Evolutionary conservation across 192 early-diverging fungal genomes (phyloP), one percentile per base, ranked within the genome.

Genomic region (Coemansia sp.): DNA sequence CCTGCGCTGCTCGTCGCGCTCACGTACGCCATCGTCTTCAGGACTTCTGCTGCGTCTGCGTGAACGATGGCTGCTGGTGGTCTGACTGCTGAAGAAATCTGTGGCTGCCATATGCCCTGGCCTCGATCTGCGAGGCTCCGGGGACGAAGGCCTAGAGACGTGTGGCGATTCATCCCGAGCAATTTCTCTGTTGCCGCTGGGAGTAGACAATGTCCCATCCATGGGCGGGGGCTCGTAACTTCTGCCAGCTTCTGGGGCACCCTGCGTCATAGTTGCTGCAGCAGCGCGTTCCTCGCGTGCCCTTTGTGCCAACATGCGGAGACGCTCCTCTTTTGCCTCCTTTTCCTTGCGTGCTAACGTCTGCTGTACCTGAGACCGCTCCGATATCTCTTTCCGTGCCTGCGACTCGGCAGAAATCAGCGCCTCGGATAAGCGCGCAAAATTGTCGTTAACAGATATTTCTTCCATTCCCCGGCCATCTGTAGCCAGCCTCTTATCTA

Each of bases 401-500:
- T 97, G 93, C 14, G 92, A 86, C 65, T 98, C 93, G 17, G 96
- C 96, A 53, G 95, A 88, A 31, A 86, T 91, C 29, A 99, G 84
- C 2, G 97, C 95, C 72, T 99, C 96, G 3, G 95, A 89, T 8
- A 99, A 85, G 66, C 92, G 93, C 20, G 96, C 94, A 87, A 99
- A 99, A 61, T 95, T 94, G 69, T 99, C 94, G 75, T 93, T 96
- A 57, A 99, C 94, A 7, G 80, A 61, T 10, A 91, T 85, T 58
- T 97, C 92, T 83, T 98, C 94, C 27, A 96, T 67, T 19, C 97
- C 97, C 59, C 96, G 89, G 24, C 94, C 97, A 73, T 99, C 97
- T 17, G 94, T 91, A 1, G 97, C 97, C 66, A 99, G 83, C 54
- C 97, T 93, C 79, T 99, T 99, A 80, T 99, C 97, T 42, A 99